Evolutionary conservation across 192 early-diverging fungal species (phyloP), one percentile per base, ranked within the genome.

Genomic region (Linnemannia zychae): DNA sequence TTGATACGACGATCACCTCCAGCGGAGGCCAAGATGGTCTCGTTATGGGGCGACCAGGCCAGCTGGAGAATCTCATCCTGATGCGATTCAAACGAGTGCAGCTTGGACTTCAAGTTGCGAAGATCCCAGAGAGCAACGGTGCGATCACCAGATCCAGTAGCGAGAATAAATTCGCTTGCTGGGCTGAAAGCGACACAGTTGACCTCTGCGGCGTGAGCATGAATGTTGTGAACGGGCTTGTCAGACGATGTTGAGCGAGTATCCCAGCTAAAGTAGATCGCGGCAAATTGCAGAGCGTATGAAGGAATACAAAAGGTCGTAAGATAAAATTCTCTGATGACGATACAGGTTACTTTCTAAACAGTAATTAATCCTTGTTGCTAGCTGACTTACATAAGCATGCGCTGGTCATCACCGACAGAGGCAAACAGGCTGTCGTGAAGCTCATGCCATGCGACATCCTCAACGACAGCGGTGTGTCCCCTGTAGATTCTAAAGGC

Each of bases 161-260:
- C 96, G 53, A 99, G 89, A 37, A 99, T 88, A 76, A 89, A 95
- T 88, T 99, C 98, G 75, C 94, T 98, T 69, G 89, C 90, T 18
- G 97, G 97, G 84, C 97, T 97, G 87, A 98, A 99, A 20, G 96
- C 94, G 0, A 99, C 96, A 87, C 95, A 96, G 82, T 99, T 99
- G 81, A 99, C 94, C 85, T 99, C 98, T 28, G 94, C 94, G 28
- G 88, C 84, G 88, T 99, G 98, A 7, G 97, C 98, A 20, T 94
- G 89, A 22, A 97, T 91, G 66, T 93, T 91, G 52, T 94, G 91
- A 13, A 90, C 87, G 0, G 97, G 95, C 70, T 92, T 91, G 72
- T 91, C 88, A 22, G 80, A 87, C 0, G 91, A 90, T 0, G 91
- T 88, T 67, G 90, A 90, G 66, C 98, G 95, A n/a, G 93, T 95